Evolutionary conservation across 768 basidiomycete species (phyloP).

Genomic region (Russula foetens): DNA sequence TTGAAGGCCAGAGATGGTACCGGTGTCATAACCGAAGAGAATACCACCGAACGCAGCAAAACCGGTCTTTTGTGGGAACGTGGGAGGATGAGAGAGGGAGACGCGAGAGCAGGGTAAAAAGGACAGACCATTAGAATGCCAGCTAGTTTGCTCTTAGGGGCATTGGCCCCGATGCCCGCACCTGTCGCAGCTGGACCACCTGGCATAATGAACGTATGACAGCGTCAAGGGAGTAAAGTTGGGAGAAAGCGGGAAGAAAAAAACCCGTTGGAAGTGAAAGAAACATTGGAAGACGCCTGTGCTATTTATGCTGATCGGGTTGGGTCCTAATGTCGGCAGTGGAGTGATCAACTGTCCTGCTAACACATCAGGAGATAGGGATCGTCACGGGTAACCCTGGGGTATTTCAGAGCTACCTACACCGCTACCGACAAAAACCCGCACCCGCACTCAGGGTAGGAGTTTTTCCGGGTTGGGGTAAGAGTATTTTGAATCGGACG

Average conservation of each 20-base stretch:
- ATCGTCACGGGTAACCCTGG: too few species aligned
- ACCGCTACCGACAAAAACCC: too few species aligned
- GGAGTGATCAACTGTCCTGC: background rate
- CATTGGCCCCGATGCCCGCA: constrained; percentile 15
- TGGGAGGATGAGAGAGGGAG: background rate
- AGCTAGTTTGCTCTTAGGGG: constrained; percentile 22
- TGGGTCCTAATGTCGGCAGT: background rate
- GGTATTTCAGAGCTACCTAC: too few species aligned
- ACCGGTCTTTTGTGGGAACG: constrained; percentile 10
- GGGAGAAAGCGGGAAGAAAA: background rate
- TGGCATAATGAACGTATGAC: constrained; percentile 14
- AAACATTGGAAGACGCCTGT: background rate
- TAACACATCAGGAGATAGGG: too few species aligned
- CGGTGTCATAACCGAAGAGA: constrained; percentile 71
- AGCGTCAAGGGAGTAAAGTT: background rate
- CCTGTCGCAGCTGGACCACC: constrained; percentile 18
- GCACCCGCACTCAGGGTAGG: too few species aligned
- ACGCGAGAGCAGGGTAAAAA: background rate
- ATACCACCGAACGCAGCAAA: constrained; percentile 36
- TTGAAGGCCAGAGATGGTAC: constrained; percentile 72
- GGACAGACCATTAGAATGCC: constrained; percentile 31
- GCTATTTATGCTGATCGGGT: constrained; percentile 27
- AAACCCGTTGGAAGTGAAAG: background rate
- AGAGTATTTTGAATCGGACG: too few species aligned
- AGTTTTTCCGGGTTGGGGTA: too few species aligned